Conservation (phyloP, 2,329 filamentous ascomycete genomes). For the Thermoascus crustaceus region DNA sequence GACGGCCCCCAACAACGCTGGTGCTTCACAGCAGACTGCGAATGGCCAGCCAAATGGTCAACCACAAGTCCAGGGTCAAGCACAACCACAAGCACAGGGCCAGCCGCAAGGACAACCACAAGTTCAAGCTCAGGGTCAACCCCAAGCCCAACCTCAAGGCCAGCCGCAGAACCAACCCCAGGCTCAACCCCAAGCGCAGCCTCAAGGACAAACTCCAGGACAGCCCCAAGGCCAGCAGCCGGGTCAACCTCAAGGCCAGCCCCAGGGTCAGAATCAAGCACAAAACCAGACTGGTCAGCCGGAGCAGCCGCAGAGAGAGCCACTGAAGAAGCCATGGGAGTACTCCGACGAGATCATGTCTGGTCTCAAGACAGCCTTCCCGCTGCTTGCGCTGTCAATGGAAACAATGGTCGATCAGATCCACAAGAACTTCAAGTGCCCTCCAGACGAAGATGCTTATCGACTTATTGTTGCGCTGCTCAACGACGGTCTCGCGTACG, state of each 20-base stretch:
- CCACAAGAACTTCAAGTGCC: constrained; percentile 98
- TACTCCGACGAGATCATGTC: constrained; percentile 93
- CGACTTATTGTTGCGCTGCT: constrained; percentile 92
- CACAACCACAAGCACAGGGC: constrained; percentile 9
- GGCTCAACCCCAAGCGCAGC: too few relatives aligned
- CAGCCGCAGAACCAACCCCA: constrained; percentile 25
- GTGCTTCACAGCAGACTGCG: constrained; percentile 17
- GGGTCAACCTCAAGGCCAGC: constrained; percentile 13
- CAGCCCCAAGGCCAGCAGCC: constrained; percentile 17
- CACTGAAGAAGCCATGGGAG: constrained; percentile 80
- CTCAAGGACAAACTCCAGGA: background rate
- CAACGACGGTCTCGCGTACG: constrained; percentile 90
- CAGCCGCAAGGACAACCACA: constrained; percentile 15
- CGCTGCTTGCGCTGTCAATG: constrained; percentile 91
- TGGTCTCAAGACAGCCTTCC: constrained; percentile 92
- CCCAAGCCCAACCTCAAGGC: constrained; percentile 11
- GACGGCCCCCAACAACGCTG: constrained; percentile 36
- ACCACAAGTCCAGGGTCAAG: constrained; percentile 18
- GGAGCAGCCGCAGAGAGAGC: constrained; percentile 33
- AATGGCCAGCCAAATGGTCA: constrained; percentile 12
- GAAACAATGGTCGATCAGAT: constrained; percentile 99
- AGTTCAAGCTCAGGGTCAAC: constrained; percentile 11
- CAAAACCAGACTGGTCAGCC: constrained; percentile 15
- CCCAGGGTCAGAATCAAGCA: constrained; percentile 16
- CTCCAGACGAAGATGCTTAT: constrained; percentile 95